Conservation (phyloP, 192 early-diverging fungal genomes). For the Funneliformis geosporum region DNA sequence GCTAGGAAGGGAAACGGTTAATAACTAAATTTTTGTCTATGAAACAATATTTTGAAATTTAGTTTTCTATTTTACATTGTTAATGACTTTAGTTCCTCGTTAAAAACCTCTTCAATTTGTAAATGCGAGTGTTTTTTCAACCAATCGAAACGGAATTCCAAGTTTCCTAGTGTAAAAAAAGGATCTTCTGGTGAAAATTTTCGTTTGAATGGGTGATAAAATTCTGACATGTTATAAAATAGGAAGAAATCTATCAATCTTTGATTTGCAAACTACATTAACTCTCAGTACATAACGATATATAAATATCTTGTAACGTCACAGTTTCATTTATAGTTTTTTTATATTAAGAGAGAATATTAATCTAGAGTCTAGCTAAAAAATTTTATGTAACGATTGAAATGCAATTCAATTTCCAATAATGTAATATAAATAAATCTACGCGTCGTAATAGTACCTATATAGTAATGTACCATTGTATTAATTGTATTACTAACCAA, state of each 20-base stretch:
- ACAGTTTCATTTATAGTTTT: too few species aligned
- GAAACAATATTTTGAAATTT: not conserved
- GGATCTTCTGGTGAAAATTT: conserved; percentile 29
- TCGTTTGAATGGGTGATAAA: conserved; percentile 24
- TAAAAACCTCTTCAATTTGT: conserved; percentile 14
- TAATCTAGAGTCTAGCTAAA: too few species aligned
- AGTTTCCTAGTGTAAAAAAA: conserved; percentile 40
- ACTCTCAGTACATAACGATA: too few species aligned
- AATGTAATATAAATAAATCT: not conserved
- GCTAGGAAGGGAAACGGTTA: not conserved
- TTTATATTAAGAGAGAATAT: too few species aligned
- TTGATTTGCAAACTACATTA: too few species aligned
- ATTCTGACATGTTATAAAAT: not conserved
- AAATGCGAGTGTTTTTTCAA: conserved; percentile 30
- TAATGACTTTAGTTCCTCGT: conserved; percentile 8
- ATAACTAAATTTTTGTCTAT: not conserved
- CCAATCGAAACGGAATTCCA: conserved; percentile 35
- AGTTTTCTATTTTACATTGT: conserved; percentile 7
- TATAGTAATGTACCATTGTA: not conserved
- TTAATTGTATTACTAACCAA: not conserved
- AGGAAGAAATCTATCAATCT: too few species aligned
- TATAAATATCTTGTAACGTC: too few species aligned
- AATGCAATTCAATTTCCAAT: too few species aligned
- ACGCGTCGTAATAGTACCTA: not conserved
- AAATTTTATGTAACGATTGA: too few species aligned